Evolutionary conservation across 1,284 basidiomycete genomes (phyloP), one percentile per base, ranked within the genome.

Genomic region (Stereum hirsutum): DNA sequence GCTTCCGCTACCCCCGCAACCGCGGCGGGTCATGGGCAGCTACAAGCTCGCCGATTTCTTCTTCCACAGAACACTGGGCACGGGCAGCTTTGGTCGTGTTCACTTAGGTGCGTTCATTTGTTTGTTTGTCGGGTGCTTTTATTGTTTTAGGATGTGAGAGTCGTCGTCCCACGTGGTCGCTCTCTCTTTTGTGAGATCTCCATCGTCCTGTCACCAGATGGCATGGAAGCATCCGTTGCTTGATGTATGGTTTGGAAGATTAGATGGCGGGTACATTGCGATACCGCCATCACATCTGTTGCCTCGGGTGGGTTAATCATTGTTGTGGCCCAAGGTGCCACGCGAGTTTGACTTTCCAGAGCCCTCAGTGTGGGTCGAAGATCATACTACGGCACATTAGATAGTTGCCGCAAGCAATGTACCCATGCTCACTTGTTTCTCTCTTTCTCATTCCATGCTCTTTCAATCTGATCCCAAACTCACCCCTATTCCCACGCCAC

Each of bases 41-140:
- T 88, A 88, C 57, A 72, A 74, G 24, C 70, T 89, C 15, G 53
- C 67, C 32, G 86, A 89, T 58, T 89, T 89, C 51, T 72, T 77
- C 50, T 80, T 89, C 46, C 75, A 84, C 52, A 70, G 86, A 20
- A 89, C 87, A 11, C 69, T 97, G 37, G 93, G 93, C 0, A 95
- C 92, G 1, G 93, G 93, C 2, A 95, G 90, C 55, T 97, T 97
- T 61, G 93, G 93, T 2, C 80, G 94, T 14, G 93, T 97, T 0
- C 93, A 96, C 64, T 72, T 96, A 39, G 94, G 87, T 88, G 56
- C 47, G 75, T 63, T 17, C 11, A 15, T 30, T 8, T 43, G 19
- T 44, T 25, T 17, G 10, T 8, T 8, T 30, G n/a, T 30, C 28
- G 28, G 28, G 28, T 30, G 28, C 8, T 30, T 30, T n/a, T n/a